These are phyloP conservation scores for Verticillium tricorpus DNA, from an alignment of 2,329 filamentous ascomycete species.

Conservation along the genomic window DNA sequence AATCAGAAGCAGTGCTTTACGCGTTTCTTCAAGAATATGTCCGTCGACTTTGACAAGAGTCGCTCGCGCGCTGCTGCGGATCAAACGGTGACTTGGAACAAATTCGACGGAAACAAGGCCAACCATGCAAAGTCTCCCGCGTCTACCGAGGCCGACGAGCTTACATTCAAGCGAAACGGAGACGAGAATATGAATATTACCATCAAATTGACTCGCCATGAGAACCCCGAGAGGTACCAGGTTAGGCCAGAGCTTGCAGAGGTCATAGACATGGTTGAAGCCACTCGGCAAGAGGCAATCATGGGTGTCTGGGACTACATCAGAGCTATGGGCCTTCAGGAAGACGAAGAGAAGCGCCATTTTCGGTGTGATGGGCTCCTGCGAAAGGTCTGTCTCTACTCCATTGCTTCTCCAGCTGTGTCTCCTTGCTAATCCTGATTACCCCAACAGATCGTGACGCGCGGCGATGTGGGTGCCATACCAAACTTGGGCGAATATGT, in stretches of 20 bases:
- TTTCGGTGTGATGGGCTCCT: constrained; percentile 86
- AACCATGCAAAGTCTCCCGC: constrained; percentile 16
- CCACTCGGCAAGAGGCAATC: constrained; percentile 80
- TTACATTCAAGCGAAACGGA: constrained; percentile 86
- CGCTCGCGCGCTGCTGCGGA: constrained; percentile 51
- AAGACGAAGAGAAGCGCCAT: constrained; percentile 90
- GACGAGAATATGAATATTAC: constrained; percentile 92
- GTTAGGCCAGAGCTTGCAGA: constrained; percentile 76
- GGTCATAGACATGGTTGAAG: constrained; percentile 80
- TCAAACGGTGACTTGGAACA: constrained; percentile 78
- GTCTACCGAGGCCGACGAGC: constrained; percentile 70
- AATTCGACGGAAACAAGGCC: constrained; percentile 46
- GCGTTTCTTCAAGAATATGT: constrained; percentile 78
- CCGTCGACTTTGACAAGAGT: constrained; percentile 66
- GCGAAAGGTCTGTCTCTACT: constrained; percentile 55
- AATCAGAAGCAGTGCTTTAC: constrained; percentile 44
- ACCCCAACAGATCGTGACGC: constrained; percentile 59
- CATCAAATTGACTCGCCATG: constrained; percentile 80
- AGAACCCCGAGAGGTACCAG: constrained; percentile 79
- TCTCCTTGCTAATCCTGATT: neutral
- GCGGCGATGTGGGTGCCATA: constrained; percentile 76
- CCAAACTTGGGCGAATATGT: constrained; percentile 80
- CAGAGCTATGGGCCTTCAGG: constrained; percentile 76
- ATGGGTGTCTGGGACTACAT: constrained; percentile 97
- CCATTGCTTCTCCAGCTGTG: neutral